Base-by-base conservation (phyloP, 2,329 filamentous ascomycete genomes). In the Dothiorella sarmentorum region DNA sequence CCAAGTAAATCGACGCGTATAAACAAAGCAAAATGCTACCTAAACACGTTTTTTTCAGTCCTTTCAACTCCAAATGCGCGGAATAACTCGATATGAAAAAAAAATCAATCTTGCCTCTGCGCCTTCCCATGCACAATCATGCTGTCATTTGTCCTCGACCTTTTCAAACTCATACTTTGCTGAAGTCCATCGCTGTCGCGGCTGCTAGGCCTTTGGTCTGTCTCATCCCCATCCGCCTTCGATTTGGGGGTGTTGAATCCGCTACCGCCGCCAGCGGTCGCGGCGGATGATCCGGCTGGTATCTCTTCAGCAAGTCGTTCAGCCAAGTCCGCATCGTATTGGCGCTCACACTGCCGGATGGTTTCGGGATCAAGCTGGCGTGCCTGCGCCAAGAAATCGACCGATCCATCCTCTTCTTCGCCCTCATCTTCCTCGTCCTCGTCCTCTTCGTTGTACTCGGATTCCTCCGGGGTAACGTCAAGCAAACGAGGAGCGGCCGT, bases 231-330 rank as follows among this genome's bases (percentile, higher is more conserved):
- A 10, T 53, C 49, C 22, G 4, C 11, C n/a, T 40, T 53, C 13
- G 49, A 47, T 4, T 17, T 27, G 11, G 78, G 78, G 43, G 68
- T 78, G 35, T 73, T 75, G 59, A 76, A 79, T 0, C 78, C 78
- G 40, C 76, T 78, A 6, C 78, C 78, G 11, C 76, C 78, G 3
- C 75, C 77, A 3, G 77, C 78, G 0, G 78, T 79, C 2, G 74
- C 74, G 2, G 78, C 78, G 10, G 74, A 77, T 52, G 76, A 78
- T 11, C 78, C 78, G 1, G 77, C 74, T 0, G 76, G 76, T 33
- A 80, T 80, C 15, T 78, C 76, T 31, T 79, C 76, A 0, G 76
- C 76, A 0, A 80, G 66, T 1, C 77, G 73, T 20, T 80, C 78
- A 1, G 78, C 77, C 43, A 79, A 67, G 10, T 74, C 69, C 4